These are phyloP conservation scores for Plasmodium vivax DNA, from an alignment of 169 alveolate species.

Conservation along the genomic window DNA sequence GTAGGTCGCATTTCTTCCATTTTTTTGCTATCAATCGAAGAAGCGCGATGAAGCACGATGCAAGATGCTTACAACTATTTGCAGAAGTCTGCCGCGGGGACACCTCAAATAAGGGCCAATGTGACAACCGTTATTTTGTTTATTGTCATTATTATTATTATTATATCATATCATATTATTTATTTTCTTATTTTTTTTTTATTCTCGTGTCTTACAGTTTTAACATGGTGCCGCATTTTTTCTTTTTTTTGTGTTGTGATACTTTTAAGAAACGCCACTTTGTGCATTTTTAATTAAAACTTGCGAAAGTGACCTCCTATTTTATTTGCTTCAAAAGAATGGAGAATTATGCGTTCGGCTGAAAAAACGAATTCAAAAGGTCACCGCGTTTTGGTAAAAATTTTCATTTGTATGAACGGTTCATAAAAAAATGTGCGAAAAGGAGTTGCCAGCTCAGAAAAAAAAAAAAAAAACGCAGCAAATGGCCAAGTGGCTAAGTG, in stretches of 20 bases:
- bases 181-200: neutral
- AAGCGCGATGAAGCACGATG: neutral
- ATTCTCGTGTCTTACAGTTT: neutral
- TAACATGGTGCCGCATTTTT: neutral
- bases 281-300: neutral
- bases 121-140: neutral
- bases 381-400: neutral
- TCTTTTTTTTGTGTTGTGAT: neutral
- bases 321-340: neutral
- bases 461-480: neutral
- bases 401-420: slow-evolving; percentile 24
- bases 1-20: neutral
- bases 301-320: neutral
- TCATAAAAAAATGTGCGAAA: neutral
- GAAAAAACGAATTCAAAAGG: neutral
- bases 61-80: neutral
- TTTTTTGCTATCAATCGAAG: neutral
- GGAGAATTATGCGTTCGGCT: neutral
- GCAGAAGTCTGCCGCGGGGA: neutral
- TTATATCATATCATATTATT: too few species aligned
- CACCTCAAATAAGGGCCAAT: neutral
- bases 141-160: neutral
- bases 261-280: neutral
- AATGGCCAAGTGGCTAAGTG: neutral
- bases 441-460: slow-evolving; percentile 5